phyloP scores from a whole-genome alignment of 106 monocot genomes.

The Acorus gramineus region DNA sequence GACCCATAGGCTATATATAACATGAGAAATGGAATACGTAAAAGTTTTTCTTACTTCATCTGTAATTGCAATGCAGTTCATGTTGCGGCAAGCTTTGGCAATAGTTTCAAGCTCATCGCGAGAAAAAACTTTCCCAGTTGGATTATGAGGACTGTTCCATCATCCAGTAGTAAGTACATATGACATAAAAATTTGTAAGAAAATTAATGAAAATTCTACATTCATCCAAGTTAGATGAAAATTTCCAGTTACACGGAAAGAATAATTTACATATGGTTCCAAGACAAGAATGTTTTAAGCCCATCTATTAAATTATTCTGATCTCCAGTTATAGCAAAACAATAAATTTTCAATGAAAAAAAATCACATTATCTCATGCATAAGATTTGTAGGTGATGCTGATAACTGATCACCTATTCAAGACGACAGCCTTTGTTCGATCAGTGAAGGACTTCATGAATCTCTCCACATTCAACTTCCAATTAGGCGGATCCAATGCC shows the following conservation, averaged over 20 bases:
- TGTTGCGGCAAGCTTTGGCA: conserved; percentile 58
- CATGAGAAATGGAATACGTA: background rate
- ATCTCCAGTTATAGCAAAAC: too few species aligned
- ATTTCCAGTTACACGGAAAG: too few species aligned
- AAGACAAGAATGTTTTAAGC: too few species aligned
- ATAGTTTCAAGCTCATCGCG: conserved; percentile 70
- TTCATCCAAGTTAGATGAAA: background rate
- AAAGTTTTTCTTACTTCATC: conserved; percentile 55
- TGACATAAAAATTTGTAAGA: conserved; percentile 1
- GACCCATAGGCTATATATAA: background rate
- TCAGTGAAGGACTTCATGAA: conserved; percentile 57
- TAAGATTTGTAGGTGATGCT: background rate
- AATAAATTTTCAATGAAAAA: too few species aligned
- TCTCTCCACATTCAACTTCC: conserved; percentile 59
- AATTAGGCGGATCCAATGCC: conserved; percentile 63
- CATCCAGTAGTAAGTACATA: conserved; percentile 1
- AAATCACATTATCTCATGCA: too few species aligned
- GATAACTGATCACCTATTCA: conserved; percentile 61
- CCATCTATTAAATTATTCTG: too few species aligned
- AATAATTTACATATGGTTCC: too few species aligned
- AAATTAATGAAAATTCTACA: background rate
- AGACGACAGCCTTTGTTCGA: conserved; percentile 75
- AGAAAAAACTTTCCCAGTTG: conserved; percentile 88
- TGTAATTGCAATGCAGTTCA: conserved; percentile 74
- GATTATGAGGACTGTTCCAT: conserved; percentile 79